phyloP scores from a whole-genome alignment of 164 flowering plant species.

The Vitis amurensis region DNA sequence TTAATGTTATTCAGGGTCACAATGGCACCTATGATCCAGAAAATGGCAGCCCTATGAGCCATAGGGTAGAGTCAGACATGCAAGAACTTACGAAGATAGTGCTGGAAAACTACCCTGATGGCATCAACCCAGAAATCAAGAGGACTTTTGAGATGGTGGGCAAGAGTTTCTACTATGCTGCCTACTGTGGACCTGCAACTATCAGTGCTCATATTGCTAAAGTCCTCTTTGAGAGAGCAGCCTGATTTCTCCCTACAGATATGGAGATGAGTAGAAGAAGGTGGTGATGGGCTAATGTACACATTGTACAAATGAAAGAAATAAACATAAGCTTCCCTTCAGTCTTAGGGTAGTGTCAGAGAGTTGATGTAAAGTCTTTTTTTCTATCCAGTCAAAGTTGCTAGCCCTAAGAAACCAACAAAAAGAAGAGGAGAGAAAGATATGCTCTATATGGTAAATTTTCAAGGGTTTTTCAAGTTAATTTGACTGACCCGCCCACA shows the following conservation, averaged over 20 bases:
- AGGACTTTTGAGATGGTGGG: conserved; percentile 60
- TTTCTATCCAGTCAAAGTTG: no score
- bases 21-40: conserved; percentile 2
- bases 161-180: conserved; percentile 60
- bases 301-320: no score
- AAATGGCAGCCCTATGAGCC: conserved; percentile 5
- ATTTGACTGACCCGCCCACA: no score
- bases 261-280: neutral
- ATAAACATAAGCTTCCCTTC: no score
- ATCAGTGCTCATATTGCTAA: conserved; percentile 55
- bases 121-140: conserved; percentile 31
- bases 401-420: no score
- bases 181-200: conserved; percentile 41
- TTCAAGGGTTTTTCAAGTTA: no score
- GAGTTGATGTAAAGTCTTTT: no score
- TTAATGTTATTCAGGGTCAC: conserved; percentile 5
- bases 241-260: conserved; percentile 13
- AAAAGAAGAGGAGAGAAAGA: no score
- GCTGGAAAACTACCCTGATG: conserved; percentile 36
- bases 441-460: no score
- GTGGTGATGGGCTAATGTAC: neutral
- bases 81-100: conserved; percentile 60
- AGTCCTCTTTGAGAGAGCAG: conserved; percentile 69
- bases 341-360: no score
- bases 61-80: conserved; percentile 54